A percentile compares a stretch with the other conserved stretches of the same genome.
Evolutionary conservation across 805 yeast species (phyloP).

Genomic region (Hanseniaspora vineae): DNA sequence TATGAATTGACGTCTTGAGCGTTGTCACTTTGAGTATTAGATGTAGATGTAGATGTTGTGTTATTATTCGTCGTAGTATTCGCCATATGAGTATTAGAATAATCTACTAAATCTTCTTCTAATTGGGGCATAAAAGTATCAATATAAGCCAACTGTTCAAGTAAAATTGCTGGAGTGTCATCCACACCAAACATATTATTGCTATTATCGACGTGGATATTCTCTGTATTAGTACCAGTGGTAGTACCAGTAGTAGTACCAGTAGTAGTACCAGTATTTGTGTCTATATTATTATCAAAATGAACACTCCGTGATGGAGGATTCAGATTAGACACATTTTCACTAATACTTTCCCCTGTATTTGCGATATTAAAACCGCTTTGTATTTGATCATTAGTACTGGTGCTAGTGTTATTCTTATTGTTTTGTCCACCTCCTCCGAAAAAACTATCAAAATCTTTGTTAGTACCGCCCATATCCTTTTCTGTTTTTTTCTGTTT

Average conservation of each 20-base stretch:
- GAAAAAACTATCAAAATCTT: conserved; percentile 13
- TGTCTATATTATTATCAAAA: too few relatives aligned
- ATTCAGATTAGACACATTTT: too few relatives aligned
- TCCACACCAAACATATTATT: conserved; percentile 6
- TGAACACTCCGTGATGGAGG: too few relatives aligned
- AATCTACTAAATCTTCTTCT: conserved; percentile 28
- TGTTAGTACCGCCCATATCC: background rate
- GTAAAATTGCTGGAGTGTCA: conserved; percentile 30
- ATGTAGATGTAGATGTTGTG: background rate
- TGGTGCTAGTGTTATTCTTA: background rate
- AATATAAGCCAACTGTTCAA: conserved; percentile 70
- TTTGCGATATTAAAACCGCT: background rate
- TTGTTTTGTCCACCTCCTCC: conserved; percentile 6
- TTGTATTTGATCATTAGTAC: background rate
- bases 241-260: too few relatives aligned
- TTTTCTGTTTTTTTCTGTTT: background rate
- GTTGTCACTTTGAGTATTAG: background rate
- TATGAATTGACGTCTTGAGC: background rate
- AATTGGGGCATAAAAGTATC: conserved; percentile 57
- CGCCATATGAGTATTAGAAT: background rate
- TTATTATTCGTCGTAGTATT: background rate
- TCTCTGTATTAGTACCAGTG: too few relatives aligned
- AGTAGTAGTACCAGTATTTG: too few relatives aligned
- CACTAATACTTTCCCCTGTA: background rate
- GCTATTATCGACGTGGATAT: conserved; percentile 1